phyloP scores from a whole-genome alignment of 164 flowering plant species.

The Pachysandra terminalis region DNA sequence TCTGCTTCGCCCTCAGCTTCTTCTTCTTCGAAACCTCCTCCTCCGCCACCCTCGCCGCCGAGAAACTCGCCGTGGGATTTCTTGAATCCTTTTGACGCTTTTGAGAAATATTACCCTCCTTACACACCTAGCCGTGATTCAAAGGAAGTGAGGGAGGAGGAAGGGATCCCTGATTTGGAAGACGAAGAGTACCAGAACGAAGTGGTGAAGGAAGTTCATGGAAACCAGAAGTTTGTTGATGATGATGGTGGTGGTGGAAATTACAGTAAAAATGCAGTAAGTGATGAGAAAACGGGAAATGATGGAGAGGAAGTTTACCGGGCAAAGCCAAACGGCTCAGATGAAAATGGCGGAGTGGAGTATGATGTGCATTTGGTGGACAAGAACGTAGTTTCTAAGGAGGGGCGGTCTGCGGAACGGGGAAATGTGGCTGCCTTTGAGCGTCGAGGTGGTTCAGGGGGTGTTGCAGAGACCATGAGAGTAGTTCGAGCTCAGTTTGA shows the following conservation, averaged over 20 bases:
- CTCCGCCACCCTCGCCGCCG: slow-evolving; percentile 89
- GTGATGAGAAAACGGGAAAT: slow-evolving; percentile 16
- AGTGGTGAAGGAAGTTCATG: slow-evolving; percentile 78
- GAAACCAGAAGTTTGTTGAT: slow-evolving; percentile 44
- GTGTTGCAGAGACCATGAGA: slow-evolving; percentile 46
- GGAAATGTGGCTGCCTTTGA: slow-evolving; percentile 35
- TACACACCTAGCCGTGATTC: slow-evolving; percentile 76
- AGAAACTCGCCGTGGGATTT: slow-evolving; percentile 77
- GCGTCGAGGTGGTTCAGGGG: slow-evolving; percentile 30
- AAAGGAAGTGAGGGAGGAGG: slow-evolving; percentile 86
- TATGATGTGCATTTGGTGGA: slow-evolving; percentile 80
- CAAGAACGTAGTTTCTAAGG: slow-evolving; percentile 56
- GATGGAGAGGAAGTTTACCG: slow-evolving; percentile 29
- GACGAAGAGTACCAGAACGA: slow-evolving; percentile 70
- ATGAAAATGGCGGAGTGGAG: slow-evolving; percentile 41
- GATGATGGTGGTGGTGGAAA: slow-evolving; percentile 29
- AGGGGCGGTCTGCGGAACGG: slow-evolving; percentile 33
- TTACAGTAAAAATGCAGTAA: slow-evolving; percentile 19
- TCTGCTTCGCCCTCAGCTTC: slow-evolving; percentile 28
- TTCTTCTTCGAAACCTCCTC: slow-evolving; percentile 57
- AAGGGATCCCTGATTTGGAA: slow-evolving; percentile 97
- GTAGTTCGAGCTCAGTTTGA: slow-evolving; percentile 75
- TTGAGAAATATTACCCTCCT: slow-evolving; percentile 41
- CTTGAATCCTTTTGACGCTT: slow-evolving; percentile 58
- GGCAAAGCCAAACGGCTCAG: slow-evolving; percentile 37